These are phyloP conservation scores for Sporothrix mexicana DNA, from an alignment of 2,329 filamentous ascomycete species.

Conservation along the genomic window DNA sequence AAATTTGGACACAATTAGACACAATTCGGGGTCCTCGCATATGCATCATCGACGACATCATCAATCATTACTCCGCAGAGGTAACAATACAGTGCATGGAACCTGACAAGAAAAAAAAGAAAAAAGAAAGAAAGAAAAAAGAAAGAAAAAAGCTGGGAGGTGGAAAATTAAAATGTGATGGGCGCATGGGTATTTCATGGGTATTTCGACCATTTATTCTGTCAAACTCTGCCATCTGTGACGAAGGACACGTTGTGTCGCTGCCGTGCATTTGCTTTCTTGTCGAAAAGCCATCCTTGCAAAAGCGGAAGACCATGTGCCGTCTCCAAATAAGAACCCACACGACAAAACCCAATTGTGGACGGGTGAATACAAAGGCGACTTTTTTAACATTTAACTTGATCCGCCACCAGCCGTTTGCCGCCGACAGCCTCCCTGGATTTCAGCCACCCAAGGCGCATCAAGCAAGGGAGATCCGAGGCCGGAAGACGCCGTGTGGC, in stretches of 20 bases:
- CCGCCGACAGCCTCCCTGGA: too few relatives aligned
- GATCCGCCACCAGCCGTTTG: too few relatives aligned
- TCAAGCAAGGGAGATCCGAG: too few relatives aligned
- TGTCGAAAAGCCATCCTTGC: not conserved
- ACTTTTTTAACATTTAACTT: too few relatives aligned
- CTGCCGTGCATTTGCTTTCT: not conserved
- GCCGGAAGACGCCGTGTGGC: too few relatives aligned
- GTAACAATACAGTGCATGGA: too few relatives aligned
- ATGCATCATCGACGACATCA: not conserved
- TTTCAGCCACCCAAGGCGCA: too few relatives aligned
- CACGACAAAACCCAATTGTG: not conserved
- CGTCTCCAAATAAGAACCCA: not conserved
- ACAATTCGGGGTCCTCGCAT: conserved; percentile 1
- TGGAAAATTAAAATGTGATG: not conserved
- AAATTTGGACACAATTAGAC: not conserved
- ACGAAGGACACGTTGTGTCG: not conserved
- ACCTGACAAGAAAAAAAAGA: not conserved
- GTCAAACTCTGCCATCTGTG: too few relatives aligned
- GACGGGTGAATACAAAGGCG: too few relatives aligned
- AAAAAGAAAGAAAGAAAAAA: not conserved
- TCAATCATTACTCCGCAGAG: not conserved
- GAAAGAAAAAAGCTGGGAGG: not conserved
- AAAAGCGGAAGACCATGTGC: conserved; percentile 9
- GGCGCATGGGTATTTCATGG: not conserved
- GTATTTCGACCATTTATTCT: not conserved